Percentiles rank a stretch among this genome's conserved stretches.
phyloP scores from a whole-genome alignment of 805 yeast species.

The Starmerella vitae region DNA sequence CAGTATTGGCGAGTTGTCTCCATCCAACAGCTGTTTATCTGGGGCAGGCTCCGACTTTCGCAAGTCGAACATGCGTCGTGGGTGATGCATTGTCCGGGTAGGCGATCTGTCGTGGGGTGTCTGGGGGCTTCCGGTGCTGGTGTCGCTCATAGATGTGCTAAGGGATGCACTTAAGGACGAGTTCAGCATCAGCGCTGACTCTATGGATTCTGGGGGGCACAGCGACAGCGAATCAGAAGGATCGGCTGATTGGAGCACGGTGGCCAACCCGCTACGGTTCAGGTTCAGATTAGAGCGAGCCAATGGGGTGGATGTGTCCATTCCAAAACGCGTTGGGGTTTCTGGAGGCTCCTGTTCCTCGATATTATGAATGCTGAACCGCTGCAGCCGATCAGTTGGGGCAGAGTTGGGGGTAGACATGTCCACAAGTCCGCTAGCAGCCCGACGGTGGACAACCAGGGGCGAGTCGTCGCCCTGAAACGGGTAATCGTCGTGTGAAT shows the following conservation, averaged over 20 bases:
- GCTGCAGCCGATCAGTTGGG: slow-evolving; percentile 15
- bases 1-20: background rate
- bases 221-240: slow-evolving; percentile 14
- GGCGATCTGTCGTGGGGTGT: slow-evolving; percentile 7
- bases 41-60: background rate
- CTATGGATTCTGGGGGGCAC: slow-evolving; percentile 6
- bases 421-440: background rate
- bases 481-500: background rate
- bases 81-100: slow-evolving; percentile 5
- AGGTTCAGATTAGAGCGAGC: background rate
- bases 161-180: too few relatives aligned
- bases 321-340: slow-evolving; percentile 17
- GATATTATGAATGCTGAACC: slow-evolving; percentile 9
- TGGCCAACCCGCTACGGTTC: background rate
- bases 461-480: background rate
- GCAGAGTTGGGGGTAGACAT: slow-evolving; percentile 1
- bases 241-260: slow-evolving; percentile 10
- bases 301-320: slow-evolving; percentile 16
- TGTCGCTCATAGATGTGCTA: slow-evolving; percentile 5
- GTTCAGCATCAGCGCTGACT: background rate
- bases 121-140: slow-evolving; percentile 7
- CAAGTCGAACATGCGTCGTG: slow-evolving; percentile 10
- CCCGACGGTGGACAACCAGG: background rate
- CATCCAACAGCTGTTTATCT: background rate
- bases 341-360: slow-evolving; percentile 11